Conservation (phyloP, 768 basidiomycete genomes). For the Mycena rebaudengoi region DNA sequence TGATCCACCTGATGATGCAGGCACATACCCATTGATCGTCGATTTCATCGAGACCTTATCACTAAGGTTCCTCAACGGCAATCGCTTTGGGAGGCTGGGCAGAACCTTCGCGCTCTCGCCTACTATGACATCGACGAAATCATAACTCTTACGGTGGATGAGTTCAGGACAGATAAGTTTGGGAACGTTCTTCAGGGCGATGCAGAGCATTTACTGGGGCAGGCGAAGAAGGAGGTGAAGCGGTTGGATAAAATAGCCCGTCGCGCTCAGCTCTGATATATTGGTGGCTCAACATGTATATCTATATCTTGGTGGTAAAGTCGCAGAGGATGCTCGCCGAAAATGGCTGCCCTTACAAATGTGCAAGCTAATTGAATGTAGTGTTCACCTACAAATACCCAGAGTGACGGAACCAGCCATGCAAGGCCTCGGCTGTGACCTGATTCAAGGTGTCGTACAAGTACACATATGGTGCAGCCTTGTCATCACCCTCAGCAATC, state of each 20-base stretch:
- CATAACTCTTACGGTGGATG: neutral
- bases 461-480: constrained; percentile 10
- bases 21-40: constrained; percentile 2
- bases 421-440: constrained; percentile 6
- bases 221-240: constrained; percentile 1
- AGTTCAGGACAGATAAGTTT: neutral
- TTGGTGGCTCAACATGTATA: no score
- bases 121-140: constrained; percentile 11
- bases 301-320: no score
- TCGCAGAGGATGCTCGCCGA: no score
- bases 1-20: constrained; percentile 11
- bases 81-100: neutral
- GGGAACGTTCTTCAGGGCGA: neutral
- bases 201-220: constrained; percentile 4
- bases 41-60: constrained; percentile 11
- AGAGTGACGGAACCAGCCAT: constrained; percentile 16
- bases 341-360: no score
- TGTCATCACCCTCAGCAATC: constrained; percentile 5
- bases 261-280: neutral
- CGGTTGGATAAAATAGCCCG: neutral
- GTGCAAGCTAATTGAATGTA: no score
- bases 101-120: neutral
- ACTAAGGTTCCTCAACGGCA: neutral
- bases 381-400: constrained; percentile 5
- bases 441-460: constrained; percentile 2